Percentiles rank a stretch among this genome's conserved stretches.
Conservation (phyloP, 2,329 filamentous ascomycete species). For the Graphium sp. region DNA sequence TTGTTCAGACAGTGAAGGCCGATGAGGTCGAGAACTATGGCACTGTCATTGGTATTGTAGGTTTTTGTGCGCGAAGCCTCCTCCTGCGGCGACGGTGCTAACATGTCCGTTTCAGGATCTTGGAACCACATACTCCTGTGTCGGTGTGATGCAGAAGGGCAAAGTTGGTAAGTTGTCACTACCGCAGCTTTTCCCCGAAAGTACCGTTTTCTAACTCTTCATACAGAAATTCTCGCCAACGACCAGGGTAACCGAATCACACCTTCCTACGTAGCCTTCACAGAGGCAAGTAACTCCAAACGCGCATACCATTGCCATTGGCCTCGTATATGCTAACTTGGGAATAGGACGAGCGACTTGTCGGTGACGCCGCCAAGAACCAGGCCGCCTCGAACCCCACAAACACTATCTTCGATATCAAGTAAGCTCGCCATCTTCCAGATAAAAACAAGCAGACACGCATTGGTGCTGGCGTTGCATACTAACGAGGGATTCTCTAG, state of each 20-base stretch:
- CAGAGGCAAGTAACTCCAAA: too few relatives aligned
- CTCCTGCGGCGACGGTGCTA: conserved; percentile 6
- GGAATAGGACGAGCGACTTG: conserved; percentile 83
- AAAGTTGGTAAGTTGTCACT: too few relatives aligned
- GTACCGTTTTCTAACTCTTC: too few relatives aligned
- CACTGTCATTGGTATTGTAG: conserved; percentile 81
- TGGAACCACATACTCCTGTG: conserved; percentile 78
- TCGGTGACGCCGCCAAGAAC: conserved; percentile 96
- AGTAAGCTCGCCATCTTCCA: conserved; percentile 51
- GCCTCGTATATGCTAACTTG: too few relatives aligned
- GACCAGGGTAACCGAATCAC: conserved; percentile 71
- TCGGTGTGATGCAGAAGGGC: conserved; percentile 90
- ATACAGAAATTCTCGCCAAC: conserved; percentile 71
- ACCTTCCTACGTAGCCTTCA: conserved; percentile 90
- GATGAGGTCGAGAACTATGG: conserved; percentile 66
- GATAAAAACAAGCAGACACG: too few relatives aligned
- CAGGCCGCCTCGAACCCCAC: conserved; percentile 68
- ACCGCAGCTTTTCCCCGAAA: too few relatives aligned
- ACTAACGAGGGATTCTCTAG: conserved; percentile 20
- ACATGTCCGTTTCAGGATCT: conserved; percentile 39
- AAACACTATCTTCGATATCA: conserved; percentile 67
- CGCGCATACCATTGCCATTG: too few relatives aligned
- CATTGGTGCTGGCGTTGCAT: background rate
- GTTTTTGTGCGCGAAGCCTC: conserved; percentile 11
- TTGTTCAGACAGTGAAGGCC: conserved; percentile 61